Conservation (phyloP, 371 early-diverging fungal species). For the Lichtheimia ramosa region DNA sequence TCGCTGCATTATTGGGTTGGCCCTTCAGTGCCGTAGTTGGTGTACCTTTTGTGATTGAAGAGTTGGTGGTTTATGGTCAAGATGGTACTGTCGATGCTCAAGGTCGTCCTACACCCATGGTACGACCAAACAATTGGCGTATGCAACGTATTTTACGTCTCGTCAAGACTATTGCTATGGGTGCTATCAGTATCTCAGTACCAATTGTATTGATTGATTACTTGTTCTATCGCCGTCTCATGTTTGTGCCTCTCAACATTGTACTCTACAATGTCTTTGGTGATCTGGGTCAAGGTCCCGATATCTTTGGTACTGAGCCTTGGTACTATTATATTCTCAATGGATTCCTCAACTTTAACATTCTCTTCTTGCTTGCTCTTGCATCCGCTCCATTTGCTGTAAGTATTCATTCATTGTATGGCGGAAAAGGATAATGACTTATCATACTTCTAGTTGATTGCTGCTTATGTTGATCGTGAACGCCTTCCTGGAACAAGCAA, state of each 20-base stretch:
- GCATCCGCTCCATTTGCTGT: constrained; percentile 62
- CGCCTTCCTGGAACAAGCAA: constrained; percentile 38
- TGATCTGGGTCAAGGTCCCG: constrained; percentile 69
- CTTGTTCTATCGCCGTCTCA: constrained; percentile 69
- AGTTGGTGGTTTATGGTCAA: constrained; percentile 57
- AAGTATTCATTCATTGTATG: constrained; percentile 16
- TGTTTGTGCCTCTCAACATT: constrained; percentile 83
- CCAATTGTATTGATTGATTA: constrained; percentile 73
- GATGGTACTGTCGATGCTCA: constrained; percentile 28
- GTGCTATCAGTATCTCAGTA: constrained; percentile 19
- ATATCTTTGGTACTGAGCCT: constrained; percentile 92
- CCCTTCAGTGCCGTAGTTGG: constrained; percentile 83
- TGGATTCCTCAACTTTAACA: constrained; percentile 87
- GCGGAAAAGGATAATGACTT: not conserved
- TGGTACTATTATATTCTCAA: constrained; percentile 90
- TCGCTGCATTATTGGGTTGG: constrained; percentile 86
- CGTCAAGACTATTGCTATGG: constrained; percentile 28
- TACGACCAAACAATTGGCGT: constrained; percentile 39
- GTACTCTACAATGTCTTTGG: constrained; percentile 90
- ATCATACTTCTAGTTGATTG: constrained; percentile 19
- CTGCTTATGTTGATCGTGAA: constrained; percentile 44
- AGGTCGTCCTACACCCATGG: constrained; percentile 27
- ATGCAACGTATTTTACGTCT: constrained; percentile 44
- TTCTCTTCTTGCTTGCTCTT: constrained; percentile 74
- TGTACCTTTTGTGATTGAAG: constrained; percentile 79